Conservation (phyloP, 257 asterid genomes). For the Solanum virginianum region DNA sequence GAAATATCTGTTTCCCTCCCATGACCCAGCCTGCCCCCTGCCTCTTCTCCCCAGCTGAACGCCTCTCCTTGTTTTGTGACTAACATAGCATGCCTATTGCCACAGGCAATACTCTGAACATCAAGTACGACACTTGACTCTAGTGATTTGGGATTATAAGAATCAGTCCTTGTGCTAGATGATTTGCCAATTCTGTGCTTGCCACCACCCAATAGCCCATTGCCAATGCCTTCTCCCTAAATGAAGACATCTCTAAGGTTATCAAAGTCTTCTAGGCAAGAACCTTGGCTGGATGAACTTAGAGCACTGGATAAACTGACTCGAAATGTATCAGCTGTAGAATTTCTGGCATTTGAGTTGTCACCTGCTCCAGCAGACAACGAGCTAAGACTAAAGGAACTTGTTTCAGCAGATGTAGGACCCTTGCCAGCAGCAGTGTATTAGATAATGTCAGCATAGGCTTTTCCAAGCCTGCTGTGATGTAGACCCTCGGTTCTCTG, state of each 20-base stretch:
- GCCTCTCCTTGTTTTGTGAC: slow-evolving; percentile 76
- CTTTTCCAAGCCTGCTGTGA: slow-evolving; percentile 61
- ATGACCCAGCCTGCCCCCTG: slow-evolving; percentile 77
- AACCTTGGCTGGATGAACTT: slow-evolving; percentile 91
- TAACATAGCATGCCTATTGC: slow-evolving; percentile 54
- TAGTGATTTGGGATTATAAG: slow-evolving; percentile 54
- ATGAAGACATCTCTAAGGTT: slow-evolving; percentile 74
- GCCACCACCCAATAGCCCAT: slow-evolving; percentile 65
- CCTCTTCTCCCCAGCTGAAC: slow-evolving; percentile 90
- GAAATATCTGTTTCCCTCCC: slow-evolving; percentile 52
- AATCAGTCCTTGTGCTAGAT: slow-evolving; percentile 21
- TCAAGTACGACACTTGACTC: slow-evolving; percentile 68
- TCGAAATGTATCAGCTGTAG: slow-evolving; percentile 50
- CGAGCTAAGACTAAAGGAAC: slow-evolving; percentile 8
- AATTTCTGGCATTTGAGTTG: slow-evolving; percentile 31
- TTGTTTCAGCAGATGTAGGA: slow-evolving; percentile 24
- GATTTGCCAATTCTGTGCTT: slow-evolving; percentile 10
- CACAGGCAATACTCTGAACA: slow-evolving; percentile 54
- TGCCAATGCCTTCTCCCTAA: slow-evolving; percentile 77
- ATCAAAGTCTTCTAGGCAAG: slow-evolving; percentile 65
- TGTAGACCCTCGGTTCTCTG: slow-evolving; percentile 29
- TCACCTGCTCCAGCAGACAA: slow-evolving; percentile 33
- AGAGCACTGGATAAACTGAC: slow-evolving; percentile 82
- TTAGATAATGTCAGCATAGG: slow-evolving; percentile 56
- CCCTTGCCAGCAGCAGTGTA: slow-evolving; percentile 48